These are phyloP conservation scores for Telopea speciosissima DNA, from an alignment of 177 flowering plant species.

Conservation along the genomic window DNA sequence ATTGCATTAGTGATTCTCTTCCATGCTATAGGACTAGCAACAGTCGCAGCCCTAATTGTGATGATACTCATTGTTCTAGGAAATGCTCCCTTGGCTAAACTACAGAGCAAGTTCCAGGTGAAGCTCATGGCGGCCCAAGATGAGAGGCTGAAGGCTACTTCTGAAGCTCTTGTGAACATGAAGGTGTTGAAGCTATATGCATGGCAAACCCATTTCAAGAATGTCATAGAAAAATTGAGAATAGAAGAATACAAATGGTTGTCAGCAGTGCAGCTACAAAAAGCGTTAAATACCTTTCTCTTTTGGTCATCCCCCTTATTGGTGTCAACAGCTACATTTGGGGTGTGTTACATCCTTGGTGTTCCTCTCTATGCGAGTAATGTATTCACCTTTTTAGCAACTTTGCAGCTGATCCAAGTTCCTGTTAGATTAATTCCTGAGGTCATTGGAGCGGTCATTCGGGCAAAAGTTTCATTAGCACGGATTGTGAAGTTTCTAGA, in stretches of 20 bases:
- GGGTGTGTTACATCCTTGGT: slow-evolving; percentile 40
- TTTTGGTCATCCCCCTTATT: slow-evolving; percentile 56
- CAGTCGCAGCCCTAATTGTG: slow-evolving; percentile 38
- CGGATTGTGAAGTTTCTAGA: slow-evolving; percentile 50
- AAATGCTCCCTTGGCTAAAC: slow-evolving; percentile 48
- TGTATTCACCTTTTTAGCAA: slow-evolving; percentile 58
- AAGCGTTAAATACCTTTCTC: slow-evolving; percentile 31
- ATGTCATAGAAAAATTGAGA: slow-evolving; percentile 36
- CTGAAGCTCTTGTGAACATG: slow-evolving; percentile 55
- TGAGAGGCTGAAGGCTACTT: slow-evolving; percentile 35
- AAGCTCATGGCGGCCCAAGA: slow-evolving; percentile 51
- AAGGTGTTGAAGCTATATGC: slow-evolving; percentile 61
- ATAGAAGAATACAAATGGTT: slow-evolving; percentile 37
- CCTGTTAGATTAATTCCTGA: slow-evolving; percentile 53
- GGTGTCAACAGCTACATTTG: slow-evolving; percentile 43
- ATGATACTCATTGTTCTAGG: slow-evolving; percentile 31
- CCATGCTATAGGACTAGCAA: slow-evolving; percentile 41
- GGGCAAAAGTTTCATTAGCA: slow-evolving; percentile 52
- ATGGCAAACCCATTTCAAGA: slow-evolving; percentile 63
- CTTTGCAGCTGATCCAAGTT: slow-evolving; percentile 46
- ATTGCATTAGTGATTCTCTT: slow-evolving; percentile 39
- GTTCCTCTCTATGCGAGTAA: slow-evolving; percentile 45
- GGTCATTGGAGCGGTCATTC: slow-evolving; percentile 35
- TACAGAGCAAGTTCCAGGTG: slow-evolving; percentile 41
- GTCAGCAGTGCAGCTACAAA: slow-evolving; percentile 27